Evolutionary conservation across 768 basidiomycete species (phyloP).

Genomic region (Phlebiopsis gigantea): DNA sequence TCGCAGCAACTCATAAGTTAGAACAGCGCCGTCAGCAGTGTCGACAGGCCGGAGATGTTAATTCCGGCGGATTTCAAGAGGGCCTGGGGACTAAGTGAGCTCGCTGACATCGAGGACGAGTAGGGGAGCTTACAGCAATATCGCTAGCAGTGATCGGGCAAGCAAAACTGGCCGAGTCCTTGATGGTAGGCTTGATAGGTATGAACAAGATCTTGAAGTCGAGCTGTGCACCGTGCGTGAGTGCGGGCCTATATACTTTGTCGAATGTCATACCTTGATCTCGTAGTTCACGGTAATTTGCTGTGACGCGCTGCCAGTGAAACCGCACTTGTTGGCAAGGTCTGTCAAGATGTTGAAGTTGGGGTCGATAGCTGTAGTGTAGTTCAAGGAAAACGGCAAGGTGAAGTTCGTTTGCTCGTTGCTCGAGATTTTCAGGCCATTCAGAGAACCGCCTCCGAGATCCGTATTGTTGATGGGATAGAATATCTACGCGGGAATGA

Average conservation of each 20-base stretch:
- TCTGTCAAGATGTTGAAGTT: constrained; percentile 50
- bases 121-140: constrained; percentile 24
- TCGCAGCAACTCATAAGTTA: constrained; percentile 7
- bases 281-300: constrained; percentile 61
- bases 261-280: constrained; percentile 44
- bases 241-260: not conserved
- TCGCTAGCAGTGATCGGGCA: constrained; percentile 51
- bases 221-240: constrained; percentile 36
- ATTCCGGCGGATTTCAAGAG: constrained; percentile 12
- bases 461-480: constrained; percentile 71
- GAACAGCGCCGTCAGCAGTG: constrained; percentile 1
- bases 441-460: constrained; percentile 58
- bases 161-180: constrained; percentile 51
- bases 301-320: constrained; percentile 34
- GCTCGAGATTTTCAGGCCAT: constrained; percentile 38
- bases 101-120: not conserved
- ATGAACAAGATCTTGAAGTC: constrained; percentile 61
- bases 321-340: constrained; percentile 58
- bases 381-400: constrained; percentile 69
- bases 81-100: no score
- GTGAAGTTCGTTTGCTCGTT: constrained; percentile 59
- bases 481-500: constrained; percentile 40
- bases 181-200: constrained; percentile 61
- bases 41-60: not conserved
- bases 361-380: constrained; percentile 51